A percentile compares a stretch with the other conserved stretches of the same genome.
phyloP scores from a whole-genome alignment of 495 filamentous ascomycete species.

The Xylaria flabelliformis region DNA sequence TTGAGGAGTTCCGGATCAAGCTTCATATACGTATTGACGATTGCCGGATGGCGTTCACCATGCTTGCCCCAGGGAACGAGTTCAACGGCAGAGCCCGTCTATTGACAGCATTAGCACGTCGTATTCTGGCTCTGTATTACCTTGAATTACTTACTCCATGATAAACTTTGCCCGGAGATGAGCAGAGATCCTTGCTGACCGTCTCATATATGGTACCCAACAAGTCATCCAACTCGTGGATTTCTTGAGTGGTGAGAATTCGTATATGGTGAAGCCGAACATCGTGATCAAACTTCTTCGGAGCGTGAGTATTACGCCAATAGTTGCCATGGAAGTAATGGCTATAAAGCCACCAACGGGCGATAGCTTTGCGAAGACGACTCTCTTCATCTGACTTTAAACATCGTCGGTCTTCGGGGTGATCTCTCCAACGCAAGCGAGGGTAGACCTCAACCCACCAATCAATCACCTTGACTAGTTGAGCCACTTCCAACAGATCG shows the following conservation, averaged over 20 bases:
- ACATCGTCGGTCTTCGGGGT: conserved; percentile 67
- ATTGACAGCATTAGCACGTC: conserved; percentile 25
- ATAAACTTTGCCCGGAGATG: conserved; percentile 40
- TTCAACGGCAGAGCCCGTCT: conserved; percentile 31
- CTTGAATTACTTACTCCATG: conserved; percentile 31
- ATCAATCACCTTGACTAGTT: conserved; percentile 34
- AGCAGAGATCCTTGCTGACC: conserved; percentile 46
- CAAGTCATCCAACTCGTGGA: conserved; percentile 44
- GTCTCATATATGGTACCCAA: conserved; percentile 40
- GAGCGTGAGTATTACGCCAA: conserved; percentile 24
- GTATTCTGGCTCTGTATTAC: background rate
- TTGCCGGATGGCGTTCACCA: conserved; percentile 38
- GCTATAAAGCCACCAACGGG: conserved; percentile 68
- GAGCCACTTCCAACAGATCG: conserved; percentile 30
- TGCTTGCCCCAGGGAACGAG: conserved; percentile 47
- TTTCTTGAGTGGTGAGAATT: conserved; percentile 42
- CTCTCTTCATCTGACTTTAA: conserved; percentile 62
- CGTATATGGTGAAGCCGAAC: conserved; percentile 42
- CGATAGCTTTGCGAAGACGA: conserved; percentile 69
- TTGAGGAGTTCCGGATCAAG: conserved; percentile 45
- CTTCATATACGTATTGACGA: conserved; percentile 48
- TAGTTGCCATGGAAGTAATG: conserved; percentile 43
- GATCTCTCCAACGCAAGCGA: conserved; percentile 67
- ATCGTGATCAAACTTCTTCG: conserved; percentile 32
- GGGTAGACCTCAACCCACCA: conserved; percentile 67